Conservation (phyloP, 148 eudicot genomes). For the Beta vulgaris region DNA sequence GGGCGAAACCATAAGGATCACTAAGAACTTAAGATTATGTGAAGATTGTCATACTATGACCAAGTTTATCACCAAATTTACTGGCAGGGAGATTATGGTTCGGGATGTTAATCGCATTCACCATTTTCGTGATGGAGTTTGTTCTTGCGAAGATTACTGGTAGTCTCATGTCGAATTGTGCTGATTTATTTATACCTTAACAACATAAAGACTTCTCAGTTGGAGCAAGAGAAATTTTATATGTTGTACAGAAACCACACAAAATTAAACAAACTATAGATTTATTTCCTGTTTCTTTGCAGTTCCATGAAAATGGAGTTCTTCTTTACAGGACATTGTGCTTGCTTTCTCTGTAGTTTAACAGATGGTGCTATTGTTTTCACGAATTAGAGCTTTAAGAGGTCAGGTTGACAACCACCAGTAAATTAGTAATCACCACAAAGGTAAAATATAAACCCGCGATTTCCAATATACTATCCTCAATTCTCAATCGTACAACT, state of each 20-base stretch:
- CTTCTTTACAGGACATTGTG: neutral
- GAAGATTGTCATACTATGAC: constrained; percentile 94
- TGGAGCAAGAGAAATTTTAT: constrained; percentile 14
- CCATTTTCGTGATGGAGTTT: constrained; percentile 77
- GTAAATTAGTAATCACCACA: no score
- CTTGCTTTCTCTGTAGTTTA: neutral
- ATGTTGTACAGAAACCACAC: constrained; percentile 27
- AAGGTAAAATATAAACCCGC: no score
- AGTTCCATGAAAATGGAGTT: neutral
- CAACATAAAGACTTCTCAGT: constrained; percentile 21
- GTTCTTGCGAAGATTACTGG: constrained; percentile 97
- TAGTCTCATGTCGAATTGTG: constrained; percentile 26
- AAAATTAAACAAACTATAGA: neutral
- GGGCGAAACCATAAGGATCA: constrained; percentile 69
- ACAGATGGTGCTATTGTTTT: neutral
- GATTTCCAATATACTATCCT: no score
- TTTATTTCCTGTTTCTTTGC: neutral
- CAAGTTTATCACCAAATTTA: constrained; percentile 69
- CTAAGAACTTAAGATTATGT: constrained; percentile 88
- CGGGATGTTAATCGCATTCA: constrained; percentile 89
- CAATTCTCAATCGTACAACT: no score
- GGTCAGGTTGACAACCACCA: no score
- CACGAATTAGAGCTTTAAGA: no score
- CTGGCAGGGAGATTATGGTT: constrained; percentile 74
- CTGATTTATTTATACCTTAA: constrained; percentile 7